Conservation (phyloP, 108 stramenopile genomes). For the Schizochytrium sp. region DNA sequence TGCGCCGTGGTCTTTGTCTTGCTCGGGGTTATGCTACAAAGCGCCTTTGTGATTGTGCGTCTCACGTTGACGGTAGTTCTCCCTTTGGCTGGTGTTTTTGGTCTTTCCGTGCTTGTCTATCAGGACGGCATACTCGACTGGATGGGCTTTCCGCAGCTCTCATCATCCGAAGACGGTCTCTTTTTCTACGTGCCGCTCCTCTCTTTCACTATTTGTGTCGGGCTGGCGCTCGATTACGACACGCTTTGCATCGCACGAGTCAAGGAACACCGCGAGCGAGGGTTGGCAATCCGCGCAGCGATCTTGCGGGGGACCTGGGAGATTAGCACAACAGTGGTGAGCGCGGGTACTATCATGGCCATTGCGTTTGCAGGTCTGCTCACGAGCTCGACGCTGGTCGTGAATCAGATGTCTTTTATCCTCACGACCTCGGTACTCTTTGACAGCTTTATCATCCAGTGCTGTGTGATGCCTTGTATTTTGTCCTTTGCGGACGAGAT, state of each 20-base stretch:
- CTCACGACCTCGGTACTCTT: slow-evolving; percentile 37
- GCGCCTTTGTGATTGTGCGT: slow-evolving; percentile 44
- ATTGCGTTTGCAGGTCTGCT: slow-evolving; percentile 41
- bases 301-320: slow-evolving; percentile 32
- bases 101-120: slow-evolving; percentile 36
- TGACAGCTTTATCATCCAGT: slow-evolving; percentile 49
- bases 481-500: slow-evolving; percentile 21
- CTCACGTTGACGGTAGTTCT: slow-evolving; percentile 35
- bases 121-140: slow-evolving; percentile 33
- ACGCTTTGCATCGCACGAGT: slow-evolving; percentile 40
- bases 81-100: slow-evolving; percentile 39
- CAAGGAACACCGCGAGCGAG: slow-evolving; percentile 34
- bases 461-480: slow-evolving; percentile 34
- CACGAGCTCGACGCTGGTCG: slow-evolving; percentile 21
- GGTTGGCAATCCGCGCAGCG: slow-evolving; percentile 29
- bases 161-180: slow-evolving; percentile 5
- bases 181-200: slow-evolving; percentile 46
- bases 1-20: slow-evolving; percentile 14
- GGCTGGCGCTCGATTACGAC: slow-evolving; percentile 48
- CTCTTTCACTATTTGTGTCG: slow-evolving; percentile 46
- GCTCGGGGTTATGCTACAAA: slow-evolving; percentile 27
- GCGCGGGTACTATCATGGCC: slow-evolving; percentile 46
- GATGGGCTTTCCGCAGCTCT: neutral
- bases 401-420: slow-evolving; percentile 46
- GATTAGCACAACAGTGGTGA: slow-evolving; percentile 35